Conservation (phyloP, 805 yeast species). For the Wickerhamiella sergipiensis region DNA sequence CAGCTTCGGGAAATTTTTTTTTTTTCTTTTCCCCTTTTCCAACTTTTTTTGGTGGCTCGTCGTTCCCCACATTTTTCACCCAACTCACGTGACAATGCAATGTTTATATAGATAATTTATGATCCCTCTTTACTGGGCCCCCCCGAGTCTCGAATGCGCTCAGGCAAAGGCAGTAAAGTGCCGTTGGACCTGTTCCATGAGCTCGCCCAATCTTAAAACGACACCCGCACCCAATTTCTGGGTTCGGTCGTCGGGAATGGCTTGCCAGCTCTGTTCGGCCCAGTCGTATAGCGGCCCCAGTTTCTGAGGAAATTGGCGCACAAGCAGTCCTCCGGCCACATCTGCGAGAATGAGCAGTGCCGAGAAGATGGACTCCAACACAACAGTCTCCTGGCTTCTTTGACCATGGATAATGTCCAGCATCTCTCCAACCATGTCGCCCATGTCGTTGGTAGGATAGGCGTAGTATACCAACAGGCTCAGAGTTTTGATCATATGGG, state of each 20-base stretch:
- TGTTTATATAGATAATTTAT: neutral
- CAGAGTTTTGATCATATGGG: conserved; percentile 48
- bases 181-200: conserved; percentile 9
- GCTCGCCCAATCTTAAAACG: conserved; percentile 17
- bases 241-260: conserved; percentile 18
- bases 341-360: conserved; percentile 22
- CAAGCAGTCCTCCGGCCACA: conserved; percentile 19
- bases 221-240: conserved; percentile 24
- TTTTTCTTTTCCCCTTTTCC: too few species aligned
- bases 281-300: conserved; percentile 22
- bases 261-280: conserved; percentile 22
- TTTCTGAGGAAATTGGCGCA: conserved; percentile 18
- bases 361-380: conserved; percentile 23
- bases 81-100: neutral
- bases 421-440: conserved; percentile 46
- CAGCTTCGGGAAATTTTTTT: too few species aligned
- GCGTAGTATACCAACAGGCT: conserved; percentile 44
- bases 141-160: neutral
- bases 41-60: neutral
- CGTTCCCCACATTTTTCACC: neutral
- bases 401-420: conserved; percentile 21
- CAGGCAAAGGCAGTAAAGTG: conserved; percentile 1
- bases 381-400: conserved; percentile 9
- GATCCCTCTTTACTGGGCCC: neutral
- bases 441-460: conserved; percentile 38